These are phyloP conservation scores for Alternaria ethzedia DNA, from an alignment of 2,329 filamentous ascomycete species.

Conservation along the genomic window DNA sequence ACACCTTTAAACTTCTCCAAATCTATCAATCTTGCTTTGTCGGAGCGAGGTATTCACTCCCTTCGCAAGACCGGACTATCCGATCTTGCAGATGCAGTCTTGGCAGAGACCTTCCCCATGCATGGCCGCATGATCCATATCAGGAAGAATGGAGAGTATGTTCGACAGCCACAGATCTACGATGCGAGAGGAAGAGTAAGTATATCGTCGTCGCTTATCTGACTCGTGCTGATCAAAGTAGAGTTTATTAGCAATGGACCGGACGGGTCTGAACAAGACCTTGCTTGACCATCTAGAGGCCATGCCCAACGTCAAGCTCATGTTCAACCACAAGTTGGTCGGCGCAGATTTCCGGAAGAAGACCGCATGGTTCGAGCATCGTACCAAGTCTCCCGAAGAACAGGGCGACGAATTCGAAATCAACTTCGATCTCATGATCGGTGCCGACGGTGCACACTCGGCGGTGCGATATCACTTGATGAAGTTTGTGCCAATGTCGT, in stretches of 20 bases:
- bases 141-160: conserved; percentile 68
- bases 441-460: conserved; percentile 94
- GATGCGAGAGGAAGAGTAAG: conserved; percentile 84
- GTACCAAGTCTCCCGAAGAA: conserved; percentile 32
- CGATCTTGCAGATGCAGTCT: conserved; percentile 73
- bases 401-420: conserved; percentile 73
- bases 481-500: conserved; percentile 91
- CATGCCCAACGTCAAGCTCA: conserved; percentile 87
- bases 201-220: conserved; percentile 32
- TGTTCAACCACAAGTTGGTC: conserved; percentile 92
- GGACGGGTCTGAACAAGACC: conserved; percentile 79
- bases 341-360: conserved; percentile 82
- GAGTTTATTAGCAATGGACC: conserved; percentile 86
- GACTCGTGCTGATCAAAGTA: conserved; percentile 48
- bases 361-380: conserved; percentile 85
- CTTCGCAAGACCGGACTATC: conserved; percentile 73
- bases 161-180: conserved; percentile 84
- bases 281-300: conserved; percentile 83
- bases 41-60: conserved; percentile 90
- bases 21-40: conserved; percentile 97
- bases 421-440: conserved; percentile 89
- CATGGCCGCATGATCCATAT: conserved; percentile 96
- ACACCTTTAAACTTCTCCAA: conserved; percentile 93
- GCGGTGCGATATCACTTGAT: conserved; percentile 91
- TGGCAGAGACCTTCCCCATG: conserved; percentile 87